Evolutionary conservation across 2,329 filamentous ascomycete species (phyloP).

Genomic region (Phialocephala sp.): DNA sequence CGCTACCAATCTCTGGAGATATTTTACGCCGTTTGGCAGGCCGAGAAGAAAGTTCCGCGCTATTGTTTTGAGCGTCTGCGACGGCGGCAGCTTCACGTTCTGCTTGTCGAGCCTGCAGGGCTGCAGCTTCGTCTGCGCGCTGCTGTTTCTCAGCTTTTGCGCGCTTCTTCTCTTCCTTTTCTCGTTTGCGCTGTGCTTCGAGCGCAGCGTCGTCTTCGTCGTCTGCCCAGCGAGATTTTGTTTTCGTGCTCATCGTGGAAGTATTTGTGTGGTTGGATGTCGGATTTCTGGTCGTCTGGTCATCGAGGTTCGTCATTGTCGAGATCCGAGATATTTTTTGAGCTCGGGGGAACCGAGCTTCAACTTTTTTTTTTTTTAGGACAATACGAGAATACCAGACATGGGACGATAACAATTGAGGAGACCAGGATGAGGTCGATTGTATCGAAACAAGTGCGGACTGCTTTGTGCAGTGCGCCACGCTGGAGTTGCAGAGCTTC

Average conservation of each 20-base stretch:
- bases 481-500: slow-evolving; percentile 30
- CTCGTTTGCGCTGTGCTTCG: slow-evolving; percentile 73
- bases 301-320: slow-evolving; percentile 11
- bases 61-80: slow-evolving; percentile 4
- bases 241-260: slow-evolving; percentile 37
- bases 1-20: slow-evolving; percentile 34
- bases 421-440: slow-evolving; percentile 39
- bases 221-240: slow-evolving; percentile 82
- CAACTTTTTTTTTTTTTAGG: slow-evolving; percentile 14
- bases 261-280: slow-evolving; percentile 20
- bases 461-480: slow-evolving; percentile 33
- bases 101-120: slow-evolving; percentile 35
- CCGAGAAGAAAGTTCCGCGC: slow-evolving; percentile 50
- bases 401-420: slow-evolving; percentile 28
- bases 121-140: slow-evolving; percentile 59
- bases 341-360: not conserved
- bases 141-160: slow-evolving; percentile 82
- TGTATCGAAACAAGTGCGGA: slow-evolving; percentile 33
- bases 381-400: slow-evolving; percentile 8
- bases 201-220: slow-evolving; percentile 80
- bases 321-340: slow-evolving; percentile 23
- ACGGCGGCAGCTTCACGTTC: slow-evolving; percentile 44
- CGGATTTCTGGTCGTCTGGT: slow-evolving; percentile 14
- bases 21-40: slow-evolving; percentile 68
- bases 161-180: slow-evolving; percentile 90